Base-by-base conservation (phyloP, 2,329 filamentous ascomycete species). In the Macrophomina phaseolina region DNA sequence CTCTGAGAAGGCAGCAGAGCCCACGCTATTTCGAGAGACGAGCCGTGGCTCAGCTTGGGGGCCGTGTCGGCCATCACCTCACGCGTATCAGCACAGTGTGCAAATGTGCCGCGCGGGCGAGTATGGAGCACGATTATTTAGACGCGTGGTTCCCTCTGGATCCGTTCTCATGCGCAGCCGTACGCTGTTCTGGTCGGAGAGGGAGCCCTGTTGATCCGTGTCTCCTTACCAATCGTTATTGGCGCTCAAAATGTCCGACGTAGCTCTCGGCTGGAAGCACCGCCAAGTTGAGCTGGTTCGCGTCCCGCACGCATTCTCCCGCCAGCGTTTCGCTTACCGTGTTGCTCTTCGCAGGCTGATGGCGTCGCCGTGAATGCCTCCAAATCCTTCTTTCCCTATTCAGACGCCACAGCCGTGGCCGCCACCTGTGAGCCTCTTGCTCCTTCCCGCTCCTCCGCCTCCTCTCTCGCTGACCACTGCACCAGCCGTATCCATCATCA, bases 401-500 rank as follows among this genome's bases (percentile, higher is more conserved):
- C 49, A 32, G 49, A 52, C 49, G 32, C 23, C 49, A 52, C 30
- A 11, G 28, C 49, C 23, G 49, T 52, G 49, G 49, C 23, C 30
- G 23, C 23, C 12, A 52, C 23, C 49, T 52, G 49, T 52, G 23
- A 52, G 49, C 23, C 23, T 23, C 23, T 18, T 18, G 23, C 23
- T 11, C 49, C 3, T 7, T 52, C 49, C 28, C 48, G n/a, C 23
- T 6, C 48, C 4, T 5, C 16, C 28, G 11, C n/a, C 14, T 8
- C 32, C 23, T 34, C 5, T 32, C 16, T 52, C 49, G n/a, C 49
- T 52, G 11, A 42, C 55, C 32, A 40, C 28, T 23, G 23, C n/a
- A 36, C n/a, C 49, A 65, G 48, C 49, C n/a, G 62, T 49, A 28
- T 65, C 32, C 34, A 48, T 34, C 62, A 60, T 65, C 30, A 18